Conservation (phyloP, 139 green algal genomes). For the Haematococcus sp. region DNA sequence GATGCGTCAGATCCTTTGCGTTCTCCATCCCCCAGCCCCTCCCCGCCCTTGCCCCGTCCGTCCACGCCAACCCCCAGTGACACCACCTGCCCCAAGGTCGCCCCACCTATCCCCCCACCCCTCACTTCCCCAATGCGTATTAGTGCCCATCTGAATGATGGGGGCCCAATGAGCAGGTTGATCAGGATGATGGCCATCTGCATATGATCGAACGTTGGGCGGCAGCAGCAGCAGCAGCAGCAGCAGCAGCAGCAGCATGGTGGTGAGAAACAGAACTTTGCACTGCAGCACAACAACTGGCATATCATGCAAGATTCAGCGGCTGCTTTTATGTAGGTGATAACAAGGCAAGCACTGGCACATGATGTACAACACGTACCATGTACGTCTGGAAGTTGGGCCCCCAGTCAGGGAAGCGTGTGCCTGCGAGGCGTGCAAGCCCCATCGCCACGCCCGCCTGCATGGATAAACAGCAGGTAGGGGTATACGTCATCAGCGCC, state of each 20-base stretch:
- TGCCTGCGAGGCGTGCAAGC: conserved; percentile 66
- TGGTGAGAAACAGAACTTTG: too few species aligned
- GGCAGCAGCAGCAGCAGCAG: neutral
- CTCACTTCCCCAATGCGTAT: conserved; percentile 46
- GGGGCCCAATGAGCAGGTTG: conserved; percentile 80
- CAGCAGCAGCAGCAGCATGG: too few species aligned
- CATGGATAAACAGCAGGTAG: too few species aligned
- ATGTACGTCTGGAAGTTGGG: conserved; percentile 75
- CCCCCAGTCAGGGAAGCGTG: conserved; percentile 70
- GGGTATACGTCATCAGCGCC: too few species aligned
- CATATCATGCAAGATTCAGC: too few species aligned
- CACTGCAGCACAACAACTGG: too few species aligned
- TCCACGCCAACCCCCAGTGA: neutral
- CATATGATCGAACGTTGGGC: neutral
- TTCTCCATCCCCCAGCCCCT: too few species aligned
- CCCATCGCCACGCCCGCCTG: conserved; percentile 82
- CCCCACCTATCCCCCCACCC: neutral
- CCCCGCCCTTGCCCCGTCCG: too few species aligned
- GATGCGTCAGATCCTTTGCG: too few species aligned
- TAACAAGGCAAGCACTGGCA: too few species aligned
- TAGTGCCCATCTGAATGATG: conserved; percentile 69
- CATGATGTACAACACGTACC: conserved; percentile 26
- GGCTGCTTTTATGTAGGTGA: too few species aligned
- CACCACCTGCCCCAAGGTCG: neutral
- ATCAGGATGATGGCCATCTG: conserved; percentile 77